Evolutionary conservation across 176 grass and related monocot genomes (phyloP), one percentile per base, ranked within the genome.

Genomic region (Carex kokanica): DNA sequence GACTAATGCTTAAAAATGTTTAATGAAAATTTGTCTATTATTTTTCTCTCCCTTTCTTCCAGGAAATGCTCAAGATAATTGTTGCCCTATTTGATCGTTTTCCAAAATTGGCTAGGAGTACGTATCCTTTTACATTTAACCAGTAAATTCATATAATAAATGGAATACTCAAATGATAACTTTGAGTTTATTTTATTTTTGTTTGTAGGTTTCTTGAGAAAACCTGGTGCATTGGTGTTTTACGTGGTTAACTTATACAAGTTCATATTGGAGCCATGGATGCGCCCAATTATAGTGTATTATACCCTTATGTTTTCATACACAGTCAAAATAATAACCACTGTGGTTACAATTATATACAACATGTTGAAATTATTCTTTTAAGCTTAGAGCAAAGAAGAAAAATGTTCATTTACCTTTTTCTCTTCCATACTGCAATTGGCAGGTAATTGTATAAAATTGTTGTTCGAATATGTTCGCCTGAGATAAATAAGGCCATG

Each of bases 151-250:
- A 69, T 12, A 27, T 81, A 56, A 78, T 17, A 55, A 77, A 21
- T 53, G 53, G 20, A 16, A 25, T 56, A 54, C 51, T 56, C 65
- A 77, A 38, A 84, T 73, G 15, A 3, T 85, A 34, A 85, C 63
- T 81, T 8, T 56, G 83, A 52, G 15, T 85, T 80, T 83, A 10
- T 12, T 63, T 85, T 8, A 14, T 18, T 80, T 80, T 63, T 49
- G 40, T 78, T 40, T 91, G 87, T 83, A 97, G 95, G 79, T 81
- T 91, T 94, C 60, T 88, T 97, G 85, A 69, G 78, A 57, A 83
- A 92, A 88, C 88, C 83, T 68, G 90, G 90, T 86, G 47, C 56
- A 60, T 25, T 88, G 54, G 40, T 41, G 64, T 74, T 57, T 84
- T 82, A 60, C 36, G 61, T 90, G 3, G 5, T 88, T 29, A 90